Evolutionary conservation across 2,329 filamentous ascomycete genomes (phyloP).

Genomic region (Fusarium liriodendri): DNA sequence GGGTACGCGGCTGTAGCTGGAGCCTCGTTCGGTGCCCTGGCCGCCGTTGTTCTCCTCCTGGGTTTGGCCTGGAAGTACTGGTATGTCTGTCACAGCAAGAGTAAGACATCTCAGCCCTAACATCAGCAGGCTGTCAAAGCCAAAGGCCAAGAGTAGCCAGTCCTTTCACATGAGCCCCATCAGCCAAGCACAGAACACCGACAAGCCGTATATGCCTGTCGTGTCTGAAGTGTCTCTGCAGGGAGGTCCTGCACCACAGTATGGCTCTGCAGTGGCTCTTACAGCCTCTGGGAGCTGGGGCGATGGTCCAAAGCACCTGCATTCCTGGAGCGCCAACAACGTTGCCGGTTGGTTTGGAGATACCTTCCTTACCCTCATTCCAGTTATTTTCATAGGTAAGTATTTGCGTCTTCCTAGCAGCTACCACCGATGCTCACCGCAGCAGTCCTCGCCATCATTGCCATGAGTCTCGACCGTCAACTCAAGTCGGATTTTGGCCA

Average conservation of each 20-base stretch:
- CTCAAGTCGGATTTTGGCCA: background rate
- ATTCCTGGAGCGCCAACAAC: background rate
- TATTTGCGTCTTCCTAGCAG: background rate
- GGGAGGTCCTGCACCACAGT: background rate
- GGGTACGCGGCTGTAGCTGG: conserved; percentile 3
- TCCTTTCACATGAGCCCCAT: background rate
- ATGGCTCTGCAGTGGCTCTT: background rate
- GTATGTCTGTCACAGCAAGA: background rate
- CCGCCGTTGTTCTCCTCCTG: background rate
- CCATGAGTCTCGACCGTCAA: conserved; percentile 2
- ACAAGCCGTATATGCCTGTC: background rate
- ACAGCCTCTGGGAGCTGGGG: background rate
- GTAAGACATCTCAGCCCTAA: background rate
- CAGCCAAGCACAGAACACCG: background rate
- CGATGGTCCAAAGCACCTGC: background rate
- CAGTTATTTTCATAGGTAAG: background rate
- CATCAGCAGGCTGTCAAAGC: background rate
- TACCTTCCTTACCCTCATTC: background rate
- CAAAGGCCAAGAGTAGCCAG: background rate
- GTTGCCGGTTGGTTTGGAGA: background rate
- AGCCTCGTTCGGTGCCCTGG: background rate
- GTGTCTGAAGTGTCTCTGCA: background rate
- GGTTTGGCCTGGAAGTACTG: background rate
- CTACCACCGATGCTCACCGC: background rate
- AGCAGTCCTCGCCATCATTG: background rate